Percentiles rank a stretch among this genome's conserved stretches.
Conservation (phyloP, 2,329 filamentous ascomycete genomes). For the Fusarium tupiense region DNA sequence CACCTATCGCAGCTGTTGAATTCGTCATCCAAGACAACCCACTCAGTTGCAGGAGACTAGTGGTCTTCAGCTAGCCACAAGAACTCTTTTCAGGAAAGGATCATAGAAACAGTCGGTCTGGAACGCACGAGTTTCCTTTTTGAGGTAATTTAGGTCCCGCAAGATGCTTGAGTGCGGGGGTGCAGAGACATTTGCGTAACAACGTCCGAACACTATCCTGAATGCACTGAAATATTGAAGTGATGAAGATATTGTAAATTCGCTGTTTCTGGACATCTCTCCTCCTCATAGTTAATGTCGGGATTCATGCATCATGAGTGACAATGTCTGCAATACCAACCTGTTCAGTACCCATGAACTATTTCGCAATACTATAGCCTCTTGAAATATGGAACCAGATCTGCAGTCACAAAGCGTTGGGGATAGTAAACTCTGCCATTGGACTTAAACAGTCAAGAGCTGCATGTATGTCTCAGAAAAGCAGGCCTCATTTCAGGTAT, state of each 20-base stretch:
- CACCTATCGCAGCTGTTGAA: background rate
- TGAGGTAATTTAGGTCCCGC: fast-evolving
- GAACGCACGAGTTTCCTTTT: background rate
- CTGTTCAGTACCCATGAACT: slow-evolving; percentile 76
- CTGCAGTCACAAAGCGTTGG: background rate
- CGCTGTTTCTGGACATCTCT: fast-evolving
- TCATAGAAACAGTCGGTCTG: background rate
- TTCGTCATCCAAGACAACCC: background rate
- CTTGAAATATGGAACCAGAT: fast-evolving
- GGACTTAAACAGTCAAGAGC: no score
- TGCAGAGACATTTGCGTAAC: background rate
- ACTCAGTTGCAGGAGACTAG: background rate
- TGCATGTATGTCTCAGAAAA: background rate
- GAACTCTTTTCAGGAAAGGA: background rate
- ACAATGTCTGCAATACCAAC: slow-evolving; percentile 62
- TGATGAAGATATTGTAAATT: fast-evolving
- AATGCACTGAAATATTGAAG: background rate
- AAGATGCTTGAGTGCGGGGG: background rate
- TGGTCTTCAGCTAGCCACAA: background rate
- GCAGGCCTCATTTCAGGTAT: background rate
- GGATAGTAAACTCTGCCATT: background rate
- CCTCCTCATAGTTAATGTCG: fast-evolving
- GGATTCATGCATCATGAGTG: background rate
- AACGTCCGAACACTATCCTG: fast-evolving
- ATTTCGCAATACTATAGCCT: slow-evolving; percentile 73